Conservation (phyloP, 2,329 filamentous ascomycete species). For the Ciborinia camelliae region DNA sequence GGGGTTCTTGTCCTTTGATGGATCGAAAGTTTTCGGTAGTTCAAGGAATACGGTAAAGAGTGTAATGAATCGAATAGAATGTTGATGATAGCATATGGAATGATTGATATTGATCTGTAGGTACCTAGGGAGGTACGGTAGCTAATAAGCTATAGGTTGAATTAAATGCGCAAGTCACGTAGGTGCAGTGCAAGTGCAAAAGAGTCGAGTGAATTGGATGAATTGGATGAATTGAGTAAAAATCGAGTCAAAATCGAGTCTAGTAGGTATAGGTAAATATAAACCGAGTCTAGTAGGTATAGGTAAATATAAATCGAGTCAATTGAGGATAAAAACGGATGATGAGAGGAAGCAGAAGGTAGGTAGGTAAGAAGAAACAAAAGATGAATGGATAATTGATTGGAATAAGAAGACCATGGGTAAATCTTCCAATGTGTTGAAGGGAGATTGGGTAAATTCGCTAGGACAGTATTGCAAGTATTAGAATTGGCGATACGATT, state of each 20-base stretch:
- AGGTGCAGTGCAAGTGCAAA: no score
- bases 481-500: background rate
- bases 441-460: conserved; percentile 12
- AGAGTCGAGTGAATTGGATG: no score
- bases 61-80: conserved; percentile 8
- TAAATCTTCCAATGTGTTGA: conserved; percentile 12
- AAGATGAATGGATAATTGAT: background rate
- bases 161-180: no score
- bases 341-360: background rate
- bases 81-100: conserved; percentile 14
- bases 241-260: no score
- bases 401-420: no score
- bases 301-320: no score
- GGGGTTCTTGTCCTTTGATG: background rate
- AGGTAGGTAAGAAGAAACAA: background rate
- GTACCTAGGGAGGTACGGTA: no score
- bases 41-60: conserved; percentile 18
- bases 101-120: background rate
- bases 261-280: no score
- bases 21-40: background rate
- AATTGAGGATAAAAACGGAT: background rate
- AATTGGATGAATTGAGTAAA: background rate
- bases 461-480: background rate
- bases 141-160: background rate
- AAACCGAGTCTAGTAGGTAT: no score